These are phyloP conservation scores for Solanum dulcamara DNA, from an alignment of 257 asterid genomes.

Conservation along the genomic window DNA sequence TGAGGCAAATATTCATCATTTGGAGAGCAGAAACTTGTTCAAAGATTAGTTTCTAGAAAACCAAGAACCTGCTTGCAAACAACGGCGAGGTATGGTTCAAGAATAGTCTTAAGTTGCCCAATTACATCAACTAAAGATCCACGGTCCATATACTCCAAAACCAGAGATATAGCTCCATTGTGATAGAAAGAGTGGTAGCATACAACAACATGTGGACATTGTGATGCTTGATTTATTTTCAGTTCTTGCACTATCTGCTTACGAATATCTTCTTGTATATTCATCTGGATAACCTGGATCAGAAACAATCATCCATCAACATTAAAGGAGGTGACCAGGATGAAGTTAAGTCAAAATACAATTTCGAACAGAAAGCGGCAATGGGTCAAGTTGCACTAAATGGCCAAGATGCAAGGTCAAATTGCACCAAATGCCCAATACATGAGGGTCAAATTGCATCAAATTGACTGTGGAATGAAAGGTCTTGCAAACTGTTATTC, in stretches of 20 bases:
- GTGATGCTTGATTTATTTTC: constrained; percentile 89
- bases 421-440: neutral
- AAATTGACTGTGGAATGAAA: neutral
- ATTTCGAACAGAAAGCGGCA: neutral
- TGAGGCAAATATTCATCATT: neutral
- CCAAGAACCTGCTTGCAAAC: constrained; percentile 77
- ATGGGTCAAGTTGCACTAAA: neutral
- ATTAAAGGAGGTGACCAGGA: neutral
- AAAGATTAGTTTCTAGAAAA: constrained; percentile 1
- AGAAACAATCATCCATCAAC: neutral
- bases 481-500: neutral
- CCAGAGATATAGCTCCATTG: constrained; percentile 93
- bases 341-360: neutral
- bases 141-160: constrained; percentile 97
- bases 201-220: constrained; percentile 78
- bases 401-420: neutral
- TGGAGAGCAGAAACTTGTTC: neutral
- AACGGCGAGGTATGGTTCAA: constrained; percentile 93
- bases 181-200: constrained; percentile 98
- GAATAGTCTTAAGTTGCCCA: constrained; percentile 76
- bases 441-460: neutral
- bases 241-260: constrained; percentile 98
- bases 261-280: constrained; percentile 87
- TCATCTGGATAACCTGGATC: constrained; percentile 90
- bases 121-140: constrained; percentile 55